Evolutionary conservation across 225 moss, liverwort and hornwort genomes (phyloP), one percentile per base, ranked within the genome.

Genomic region (Marchantia polymorpha): DNA sequence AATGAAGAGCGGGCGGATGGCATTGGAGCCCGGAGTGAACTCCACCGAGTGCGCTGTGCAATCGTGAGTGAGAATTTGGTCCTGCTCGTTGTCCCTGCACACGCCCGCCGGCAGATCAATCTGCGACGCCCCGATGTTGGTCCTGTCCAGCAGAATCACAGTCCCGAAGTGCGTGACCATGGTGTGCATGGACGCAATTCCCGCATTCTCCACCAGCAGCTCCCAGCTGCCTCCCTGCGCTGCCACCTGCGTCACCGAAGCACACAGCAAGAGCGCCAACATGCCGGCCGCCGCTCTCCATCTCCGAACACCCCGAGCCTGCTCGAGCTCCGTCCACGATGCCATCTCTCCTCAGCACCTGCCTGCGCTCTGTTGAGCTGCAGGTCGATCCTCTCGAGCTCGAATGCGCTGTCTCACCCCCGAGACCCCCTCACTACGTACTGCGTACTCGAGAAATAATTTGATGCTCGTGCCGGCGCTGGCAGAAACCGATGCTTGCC

Each of bases 21-120:
- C 27, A 46, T 93, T 93, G 10, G 80, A 74, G 49, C 73, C 86
- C 7, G 89, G 94, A 9, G 89, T 70, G 74, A 87, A 90, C 23
- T 87, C 84, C 52, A 91, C 94, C 1, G 92, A 91, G 81, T 94
- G 94, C 59, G 94, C 94, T 0, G 88, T 89, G 82, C 94, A 94
- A 79, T 94, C 93, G 26, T 69, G 60, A 3, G 69, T 69, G 56
- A 82, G n/a, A 5, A 49, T 1, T 47, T 69, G 25, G 48, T 89
- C 89, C 0, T 12, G 12, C 0, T 82, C 80, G 72, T 89, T 54
- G 51, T 78, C 19, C 15, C 89, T 82, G 64, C 89, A 89, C 12
- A 13, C n/a, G 48, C 89, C 89, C 14, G 46, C 31, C 11, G 85
- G 68, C 12, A 89, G 75, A 26, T 20, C 19, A 25, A 89, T 84